Percentiles rank a stretch among this genome's conserved stretches.
phyloP scores from a whole-genome alignment of 2,329 filamentous ascomycete genomes.

The Fusarium virguliforme region DNA sequence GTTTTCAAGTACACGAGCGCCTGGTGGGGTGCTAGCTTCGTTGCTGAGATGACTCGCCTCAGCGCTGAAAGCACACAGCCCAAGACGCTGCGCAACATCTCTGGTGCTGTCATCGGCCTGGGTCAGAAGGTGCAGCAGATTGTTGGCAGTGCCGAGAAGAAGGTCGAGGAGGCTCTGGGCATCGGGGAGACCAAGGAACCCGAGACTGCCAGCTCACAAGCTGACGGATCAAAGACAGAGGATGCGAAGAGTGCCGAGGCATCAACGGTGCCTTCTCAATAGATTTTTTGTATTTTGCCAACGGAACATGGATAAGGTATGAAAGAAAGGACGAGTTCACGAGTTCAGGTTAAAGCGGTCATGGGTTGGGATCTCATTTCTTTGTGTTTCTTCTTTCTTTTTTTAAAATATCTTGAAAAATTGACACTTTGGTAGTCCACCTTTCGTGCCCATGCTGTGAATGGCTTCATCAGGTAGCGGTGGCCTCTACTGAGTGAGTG shows the following conservation, averaged over 20 bases:
- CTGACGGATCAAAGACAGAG: conserved; percentile 25
- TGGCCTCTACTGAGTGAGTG: too few relatives aligned
- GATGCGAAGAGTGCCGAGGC: conserved; percentile 20
- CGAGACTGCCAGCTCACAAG: conserved; percentile 13
- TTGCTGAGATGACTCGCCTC: conserved; percentile 81
- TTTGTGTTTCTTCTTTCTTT: conserved; percentile 37
- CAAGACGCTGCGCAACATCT: conserved; percentile 61
- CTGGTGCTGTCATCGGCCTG: conserved; percentile 57
- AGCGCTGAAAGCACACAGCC: conserved; percentile 58
- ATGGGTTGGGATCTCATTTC: conserved; percentile 42
- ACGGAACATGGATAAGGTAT: conserved; percentile 30
- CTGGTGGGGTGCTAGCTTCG: conserved; percentile 97
- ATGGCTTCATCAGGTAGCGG: not conserved
- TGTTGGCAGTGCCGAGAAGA: conserved; percentile 44
- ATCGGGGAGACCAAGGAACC: conserved; percentile 41
- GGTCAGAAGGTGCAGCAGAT: conserved; percentile 51
- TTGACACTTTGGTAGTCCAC: not conserved
- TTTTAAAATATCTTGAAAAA: conserved; percentile 31
- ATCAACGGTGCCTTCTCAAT: conserved; percentile 30
- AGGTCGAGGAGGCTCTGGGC: conserved; percentile 33
- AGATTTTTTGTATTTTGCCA: conserved; percentile 29
- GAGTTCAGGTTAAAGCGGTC: conserved; percentile 46
- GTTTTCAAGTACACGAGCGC: conserved; percentile 98
- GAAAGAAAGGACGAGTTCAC: conserved; percentile 47
- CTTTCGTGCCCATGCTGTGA: not conserved